phyloP scores from a whole-genome alignment of 2,329 filamentous ascomycete species.

The Neodidymelliopsis sp. region DNA sequence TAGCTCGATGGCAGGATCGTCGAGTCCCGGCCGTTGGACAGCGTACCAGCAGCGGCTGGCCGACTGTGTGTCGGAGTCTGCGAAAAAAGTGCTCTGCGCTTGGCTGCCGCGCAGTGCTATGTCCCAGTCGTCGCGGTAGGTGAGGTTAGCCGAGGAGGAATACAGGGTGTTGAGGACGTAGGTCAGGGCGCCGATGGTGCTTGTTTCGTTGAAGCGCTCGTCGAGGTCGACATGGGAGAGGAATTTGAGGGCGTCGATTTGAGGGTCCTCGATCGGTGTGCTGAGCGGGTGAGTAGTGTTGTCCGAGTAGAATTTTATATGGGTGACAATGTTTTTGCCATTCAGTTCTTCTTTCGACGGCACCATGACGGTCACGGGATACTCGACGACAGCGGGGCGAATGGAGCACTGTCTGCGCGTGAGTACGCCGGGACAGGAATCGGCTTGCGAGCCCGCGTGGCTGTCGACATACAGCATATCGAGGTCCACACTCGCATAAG shows the following conservation, averaged over 20 bases:
- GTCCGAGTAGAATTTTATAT: constrained; percentile 33
- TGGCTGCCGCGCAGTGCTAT: constrained; percentile 23
- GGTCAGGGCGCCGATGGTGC: constrained; percentile 28
- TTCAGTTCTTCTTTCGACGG: constrained; percentile 31
- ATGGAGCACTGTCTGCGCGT: constrained; percentile 28
- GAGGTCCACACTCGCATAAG: constrained; percentile 26
- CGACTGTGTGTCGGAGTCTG: constrained; percentile 18
- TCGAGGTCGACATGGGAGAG: constrained; percentile 22
- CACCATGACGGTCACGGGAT: constrained; percentile 33
- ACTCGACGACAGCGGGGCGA: constrained; percentile 27
- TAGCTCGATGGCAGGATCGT: constrained; percentile 30
- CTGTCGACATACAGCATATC: constrained; percentile 32
- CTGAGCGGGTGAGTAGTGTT: constrained; percentile 10
- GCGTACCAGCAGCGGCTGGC: constrained; percentile 26
- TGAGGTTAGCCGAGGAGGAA: constrained; percentile 23
- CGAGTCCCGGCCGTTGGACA: constrained; percentile 22
- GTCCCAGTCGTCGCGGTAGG: constrained; percentile 25
- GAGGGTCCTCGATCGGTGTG: constrained; percentile 10
- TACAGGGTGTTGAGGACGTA: constrained; percentile 35
- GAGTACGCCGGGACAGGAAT: constrained; percentile 26
- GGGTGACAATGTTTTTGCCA: constrained; percentile 30
- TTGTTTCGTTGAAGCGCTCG: constrained; percentile 21
- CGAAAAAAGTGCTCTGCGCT: constrained; percentile 29
- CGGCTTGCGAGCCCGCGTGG: constrained; percentile 8
- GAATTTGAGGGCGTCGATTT: constrained; percentile 27